Conservation (phyloP, 2,329 filamentous ascomycete genomes). For the Nothophaeocryptopus gaeumannii region DNA sequence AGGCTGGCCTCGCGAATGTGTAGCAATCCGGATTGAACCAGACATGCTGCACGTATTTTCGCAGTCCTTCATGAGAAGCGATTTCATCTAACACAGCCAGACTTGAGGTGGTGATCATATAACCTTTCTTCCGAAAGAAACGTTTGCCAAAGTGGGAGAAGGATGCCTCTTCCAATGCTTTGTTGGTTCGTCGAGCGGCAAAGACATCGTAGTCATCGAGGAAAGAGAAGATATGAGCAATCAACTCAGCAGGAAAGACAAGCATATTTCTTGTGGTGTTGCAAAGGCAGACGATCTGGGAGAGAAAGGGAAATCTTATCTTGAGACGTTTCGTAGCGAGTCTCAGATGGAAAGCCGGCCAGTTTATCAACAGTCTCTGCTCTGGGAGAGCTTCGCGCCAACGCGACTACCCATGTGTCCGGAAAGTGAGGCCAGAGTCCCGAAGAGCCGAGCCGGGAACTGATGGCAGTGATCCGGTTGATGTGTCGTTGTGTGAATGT, state of each 20-base stretch:
- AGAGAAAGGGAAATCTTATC: not conserved
- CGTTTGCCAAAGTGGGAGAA: slow-evolving; percentile 28
- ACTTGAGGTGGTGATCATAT: slow-evolving; percentile 28
- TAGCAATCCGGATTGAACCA: slow-evolving; percentile 36
- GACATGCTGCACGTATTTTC: slow-evolving; percentile 30
- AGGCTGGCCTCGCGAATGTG: slow-evolving; percentile 24
- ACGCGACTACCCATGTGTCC: no score
- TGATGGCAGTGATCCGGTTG: no score
- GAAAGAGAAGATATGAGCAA: slow-evolving; percentile 25
- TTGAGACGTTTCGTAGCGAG: not conserved
- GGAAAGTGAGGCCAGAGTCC: no score
- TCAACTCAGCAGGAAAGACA: slow-evolving; percentile 30
- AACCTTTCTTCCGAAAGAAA: slow-evolving; percentile 36
- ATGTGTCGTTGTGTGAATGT: no score
- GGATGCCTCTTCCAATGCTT: slow-evolving; percentile 25
- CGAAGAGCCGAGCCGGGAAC: no score
- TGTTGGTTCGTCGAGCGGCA: slow-evolving; percentile 20
- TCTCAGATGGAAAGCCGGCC: not conserved
- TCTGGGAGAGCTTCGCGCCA: no score
- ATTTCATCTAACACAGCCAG: slow-evolving; percentile 26
- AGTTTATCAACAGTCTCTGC: not conserved
- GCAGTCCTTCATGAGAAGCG: slow-evolving; percentile 25
- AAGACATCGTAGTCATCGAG: slow-evolving; percentile 26
- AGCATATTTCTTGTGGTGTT: slow-evolving; percentile 15
- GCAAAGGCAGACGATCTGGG: not conserved